A percentile compares a stretch with the other conserved stretches of the same genome.
Evolutionary conservation across 805 yeast species (phyloP).

Genomic region (Cyberlindnera nakhonratchasimensis): DNA sequence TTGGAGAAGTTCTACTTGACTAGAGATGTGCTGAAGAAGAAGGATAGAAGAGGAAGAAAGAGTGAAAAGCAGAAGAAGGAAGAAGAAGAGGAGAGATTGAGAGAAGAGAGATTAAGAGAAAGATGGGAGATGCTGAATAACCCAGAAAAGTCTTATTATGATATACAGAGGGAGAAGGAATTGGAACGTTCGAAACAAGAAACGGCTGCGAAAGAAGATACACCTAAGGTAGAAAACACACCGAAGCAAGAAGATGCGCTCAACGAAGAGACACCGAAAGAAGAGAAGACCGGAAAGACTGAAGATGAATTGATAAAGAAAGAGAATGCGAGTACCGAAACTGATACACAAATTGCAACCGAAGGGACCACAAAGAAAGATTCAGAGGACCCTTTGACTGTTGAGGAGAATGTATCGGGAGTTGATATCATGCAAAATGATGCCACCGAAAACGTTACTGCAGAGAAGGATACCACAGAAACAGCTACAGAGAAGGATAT

Average conservation of each 20-base stretch:
- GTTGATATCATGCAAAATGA: too few relatives aligned
- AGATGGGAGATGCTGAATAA: slow-evolving; percentile 24
- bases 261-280: not conserved
- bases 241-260: not conserved
- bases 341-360: not conserved
- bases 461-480: too few relatives aligned
- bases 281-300: not conserved
- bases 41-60: slow-evolving; percentile 42
- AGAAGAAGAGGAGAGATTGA: slow-evolving; percentile 30
- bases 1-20: slow-evolving; percentile 40
- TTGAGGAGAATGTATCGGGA: too few relatives aligned
- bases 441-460: too few relatives aligned
- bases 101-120: slow-evolving; percentile 29
- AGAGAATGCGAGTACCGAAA: not conserved
- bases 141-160: slow-evolving; percentile 11
- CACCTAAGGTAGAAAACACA: not conserved
- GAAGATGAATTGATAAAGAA: not conserved
- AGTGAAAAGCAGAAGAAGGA: slow-evolving; percentile 40
- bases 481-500: too few relatives aligned
- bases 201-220: not conserved
- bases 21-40: slow-evolving; percentile 38
- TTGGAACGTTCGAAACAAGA: not conserved
- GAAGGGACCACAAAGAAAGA: not conserved
- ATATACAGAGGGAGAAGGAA: not conserved
- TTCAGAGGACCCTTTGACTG: too few relatives aligned